Percentiles rank a stretch among this genome's conserved stretches.
Conservation (phyloP, 106 monocot species). For the Amphibolis antarctica region DNA sequence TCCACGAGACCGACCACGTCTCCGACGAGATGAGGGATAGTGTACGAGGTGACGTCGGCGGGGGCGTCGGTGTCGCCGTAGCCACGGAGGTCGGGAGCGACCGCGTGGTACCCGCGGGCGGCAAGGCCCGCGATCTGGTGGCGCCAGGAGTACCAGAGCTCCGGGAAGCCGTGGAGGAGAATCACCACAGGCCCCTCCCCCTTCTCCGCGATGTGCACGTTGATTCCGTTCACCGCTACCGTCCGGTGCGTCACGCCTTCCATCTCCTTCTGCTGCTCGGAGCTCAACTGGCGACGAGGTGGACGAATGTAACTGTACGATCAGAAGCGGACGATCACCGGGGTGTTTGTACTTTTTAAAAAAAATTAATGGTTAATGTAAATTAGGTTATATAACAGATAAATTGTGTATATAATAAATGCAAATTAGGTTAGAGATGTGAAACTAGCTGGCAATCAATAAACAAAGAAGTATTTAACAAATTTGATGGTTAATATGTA, state of each 20-base stretch:
- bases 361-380: too few relatives aligned
- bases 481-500: too few relatives aligned
- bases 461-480: too few relatives aligned
- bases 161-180: slow-evolving; percentile 25
- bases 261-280: too few relatives aligned
- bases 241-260: slow-evolving; percentile 18
- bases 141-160: slow-evolving; percentile 28
- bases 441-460: too few relatives aligned
- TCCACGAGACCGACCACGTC: slow-evolving; percentile 21
- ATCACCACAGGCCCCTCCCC: slow-evolving; percentile 16
- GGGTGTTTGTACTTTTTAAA: too few relatives aligned
- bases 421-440: too few relatives aligned
- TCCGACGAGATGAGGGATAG: slow-evolving; percentile 19
- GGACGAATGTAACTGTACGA: too few relatives aligned
- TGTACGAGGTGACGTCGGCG: not conserved
- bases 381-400: too few relatives aligned
- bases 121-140: slow-evolving; percentile 23
- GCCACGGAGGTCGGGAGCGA: slow-evolving; percentile 25
- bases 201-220: slow-evolving; percentile 24
- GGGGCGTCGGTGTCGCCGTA: slow-evolving; percentile 21
- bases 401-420: too few relatives aligned
- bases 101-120: slow-evolving; percentile 21
- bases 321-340: too few relatives aligned
- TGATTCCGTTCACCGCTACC: slow-evolving; percentile 23
- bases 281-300: too few relatives aligned